Evolutionary conservation across 208 protist genomes (phyloP).

Genomic region (Strigomonas galati): DNA sequence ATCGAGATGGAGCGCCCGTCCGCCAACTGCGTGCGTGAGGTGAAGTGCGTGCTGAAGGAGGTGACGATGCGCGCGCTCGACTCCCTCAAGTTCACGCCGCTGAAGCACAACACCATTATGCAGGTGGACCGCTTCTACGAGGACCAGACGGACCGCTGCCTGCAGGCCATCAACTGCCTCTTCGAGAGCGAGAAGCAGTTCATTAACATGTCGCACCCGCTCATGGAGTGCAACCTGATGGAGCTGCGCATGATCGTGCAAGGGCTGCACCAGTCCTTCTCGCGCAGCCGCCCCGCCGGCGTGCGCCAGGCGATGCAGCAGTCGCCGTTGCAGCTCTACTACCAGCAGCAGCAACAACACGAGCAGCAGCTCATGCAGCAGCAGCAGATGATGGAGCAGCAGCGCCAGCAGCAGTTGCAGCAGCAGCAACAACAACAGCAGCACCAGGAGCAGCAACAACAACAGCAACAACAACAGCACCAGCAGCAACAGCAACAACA

Average conservation of each 20-base stretch:
- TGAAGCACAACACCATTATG: slow-evolving; percentile 11
- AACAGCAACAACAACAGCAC: not conserved
- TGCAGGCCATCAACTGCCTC: slow-evolving; percentile 8
- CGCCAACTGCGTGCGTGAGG: slow-evolving; percentile 11
- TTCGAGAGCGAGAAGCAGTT: slow-evolving; percentile 13
- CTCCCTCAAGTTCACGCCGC: slow-evolving; percentile 1
- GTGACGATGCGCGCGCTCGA: slow-evolving; percentile 7
- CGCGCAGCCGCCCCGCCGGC: not conserved
- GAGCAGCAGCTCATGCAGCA: slow-evolving; percentile 10
- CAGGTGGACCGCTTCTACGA: slow-evolving; percentile 11
- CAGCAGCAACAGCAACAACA: not conserved
- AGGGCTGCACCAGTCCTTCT: slow-evolving; percentile 11
- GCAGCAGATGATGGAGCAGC: slow-evolving; percentile 9
- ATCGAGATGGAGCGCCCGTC: slow-evolving; percentile 10
- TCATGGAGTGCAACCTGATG: slow-evolving; percentile 12
- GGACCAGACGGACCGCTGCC: slow-evolving; percentile 9
- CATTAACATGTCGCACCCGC: slow-evolving; percentile 12
- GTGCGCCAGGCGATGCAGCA: slow-evolving; percentile 12
- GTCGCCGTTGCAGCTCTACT: slow-evolving; percentile 10
- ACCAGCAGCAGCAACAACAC: slow-evolving; percentile 9
- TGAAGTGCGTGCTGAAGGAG: slow-evolving; percentile 13
- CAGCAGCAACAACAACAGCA: not conserved
- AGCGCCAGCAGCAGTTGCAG: not conserved
- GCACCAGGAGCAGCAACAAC: not conserved
- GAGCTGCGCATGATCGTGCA: slow-evolving; percentile 14